Evolutionary conservation across 208 protist genomes (phyloP), one percentile per base, ranked within the genome.

Genomic region (Wallacemonas rigidus): DNA sequence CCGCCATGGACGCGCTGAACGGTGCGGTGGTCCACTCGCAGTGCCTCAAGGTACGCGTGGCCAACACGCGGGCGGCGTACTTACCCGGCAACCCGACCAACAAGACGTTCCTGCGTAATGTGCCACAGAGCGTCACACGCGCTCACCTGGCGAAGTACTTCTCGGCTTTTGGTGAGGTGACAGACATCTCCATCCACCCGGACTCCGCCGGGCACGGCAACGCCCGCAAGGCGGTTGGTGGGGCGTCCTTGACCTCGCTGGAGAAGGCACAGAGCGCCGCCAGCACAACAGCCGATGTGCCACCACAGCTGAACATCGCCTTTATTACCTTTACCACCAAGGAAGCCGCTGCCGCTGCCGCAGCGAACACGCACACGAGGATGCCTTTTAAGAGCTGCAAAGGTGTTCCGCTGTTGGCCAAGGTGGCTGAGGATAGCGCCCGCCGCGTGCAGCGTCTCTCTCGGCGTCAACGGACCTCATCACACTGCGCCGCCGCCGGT

Each of bases 321-420:
- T 93, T 91, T 50, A 77, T 91, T 57, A 93, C 88, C 1, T 93
- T 87, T 77, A 80, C 83, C 1, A 89, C 81, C 6, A 89, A 87
- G 68, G 84, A 89, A 71, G 79, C 79, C 0, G 88, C 88, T 2
- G 81, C 80, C 1, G 45, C 51, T 41, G 88, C 88, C 2, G 88
- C 86, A 14, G 77, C 75, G 70, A 77, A 76, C 38, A 91, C 86
- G 43, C 88, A 93, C 79, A 86, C 77, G 9, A 88, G 72, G 57
- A 77, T 63, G 8, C 86, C 88, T 2, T 93, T 93, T 57, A 64
- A 74, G 17, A 78, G 89, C 48, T 93, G 88, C 71, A 72, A 87
- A 39, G 86, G 82, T 14, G 75, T 91, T 9, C 88, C 88, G 47
- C 76, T 93, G 48, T 76, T 93, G 48, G 85, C 88, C 8, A 93